Evolutionary conservation across 768 basidiomycete genomes (phyloP).

Genomic region (Serendipita vermifera): DNA sequence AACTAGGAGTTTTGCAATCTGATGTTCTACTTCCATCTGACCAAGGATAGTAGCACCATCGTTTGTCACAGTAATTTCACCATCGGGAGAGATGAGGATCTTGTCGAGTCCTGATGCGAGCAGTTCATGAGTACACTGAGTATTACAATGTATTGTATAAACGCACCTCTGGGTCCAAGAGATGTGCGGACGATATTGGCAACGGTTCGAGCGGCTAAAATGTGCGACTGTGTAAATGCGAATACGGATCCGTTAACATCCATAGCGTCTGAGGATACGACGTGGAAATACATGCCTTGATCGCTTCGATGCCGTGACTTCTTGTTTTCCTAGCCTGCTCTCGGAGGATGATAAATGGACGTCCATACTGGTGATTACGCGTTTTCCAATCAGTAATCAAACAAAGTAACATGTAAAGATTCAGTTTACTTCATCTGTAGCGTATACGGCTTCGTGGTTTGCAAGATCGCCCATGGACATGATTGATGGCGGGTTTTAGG

Average conservation of each 20-base stretch:
- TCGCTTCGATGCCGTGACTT: slow-evolving; percentile 84
- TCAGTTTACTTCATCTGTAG: slow-evolving; percentile 63
- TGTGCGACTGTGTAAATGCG: slow-evolving; percentile 53
- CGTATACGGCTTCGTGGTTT: slow-evolving; percentile 58
- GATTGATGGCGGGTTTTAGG: background rate
- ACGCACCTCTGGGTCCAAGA: slow-evolving; percentile 79
- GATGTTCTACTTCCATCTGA: slow-evolving; percentile 99
- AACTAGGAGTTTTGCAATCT: slow-evolving; percentile 95
- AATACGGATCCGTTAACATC: background rate
- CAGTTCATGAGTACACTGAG: no score
- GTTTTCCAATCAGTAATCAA: slow-evolving; percentile 15
- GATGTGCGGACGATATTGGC: slow-evolving; percentile 92
- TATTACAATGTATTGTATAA: no score
- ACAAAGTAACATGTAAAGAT: background rate
- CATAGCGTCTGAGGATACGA: slow-evolving; percentile 15
- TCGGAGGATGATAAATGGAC: slow-evolving; percentile 94
- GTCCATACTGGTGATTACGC: slow-evolving; percentile 54
- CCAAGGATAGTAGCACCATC: slow-evolving; percentile 97
- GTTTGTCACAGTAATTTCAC: slow-evolving; percentile 98
- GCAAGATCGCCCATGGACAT: slow-evolving; percentile 3
- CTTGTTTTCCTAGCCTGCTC: slow-evolving; percentile 90
- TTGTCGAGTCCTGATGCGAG: slow-evolving; percentile 67
- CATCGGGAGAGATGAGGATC: slow-evolving; percentile 90
- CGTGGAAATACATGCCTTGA: no score
- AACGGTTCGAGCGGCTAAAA: slow-evolving; percentile 87